phyloP scores from a whole-genome alignment of 2,329 filamentous ascomycete species.

The Pseudohalonectria lignicola region DNA sequence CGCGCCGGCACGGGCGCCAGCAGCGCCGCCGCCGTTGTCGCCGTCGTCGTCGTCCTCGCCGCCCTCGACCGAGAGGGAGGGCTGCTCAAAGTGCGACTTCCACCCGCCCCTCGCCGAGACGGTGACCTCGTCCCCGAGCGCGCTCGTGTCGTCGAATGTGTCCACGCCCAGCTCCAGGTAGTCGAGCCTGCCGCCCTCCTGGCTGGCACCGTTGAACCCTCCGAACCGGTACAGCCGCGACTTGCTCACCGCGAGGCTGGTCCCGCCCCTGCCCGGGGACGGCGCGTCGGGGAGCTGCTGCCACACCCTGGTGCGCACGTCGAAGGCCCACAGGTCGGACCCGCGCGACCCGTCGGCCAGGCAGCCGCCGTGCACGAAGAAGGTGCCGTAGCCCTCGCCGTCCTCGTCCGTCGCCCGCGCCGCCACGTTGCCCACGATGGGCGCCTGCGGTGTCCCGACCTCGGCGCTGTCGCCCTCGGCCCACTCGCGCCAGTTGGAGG shows the following conservation, averaged over 20 bases:
- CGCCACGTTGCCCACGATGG: constrained; percentile 45
- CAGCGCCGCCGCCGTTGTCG: constrained; percentile 22
- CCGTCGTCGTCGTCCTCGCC: constrained; percentile 13
- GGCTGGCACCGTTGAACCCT: constrained; percentile 60
- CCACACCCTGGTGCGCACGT: constrained; percentile 54
- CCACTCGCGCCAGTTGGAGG: constrained; percentile 43
- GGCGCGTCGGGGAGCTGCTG: constrained; percentile 56
- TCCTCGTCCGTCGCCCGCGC: constrained; percentile 49
- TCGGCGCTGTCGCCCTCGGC: constrained; percentile 41
- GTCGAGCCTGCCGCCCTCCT: constrained; percentile 64
- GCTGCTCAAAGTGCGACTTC: constrained; percentile 25
- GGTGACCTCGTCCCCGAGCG: constrained; percentile 34
- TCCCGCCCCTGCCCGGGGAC: constrained; percentile 53
- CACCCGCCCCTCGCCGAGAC: constrained; percentile 40
- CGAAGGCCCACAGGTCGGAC: constrained; percentile 70
- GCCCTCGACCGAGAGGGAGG: constrained; percentile 16
- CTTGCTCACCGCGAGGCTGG: constrained; percentile 52
- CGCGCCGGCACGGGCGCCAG: constrained; percentile 3
- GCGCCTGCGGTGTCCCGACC: constrained; percentile 47
- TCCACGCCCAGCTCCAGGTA: constrained; percentile 48
- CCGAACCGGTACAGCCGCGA: constrained; percentile 67
- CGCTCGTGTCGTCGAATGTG: constrained; percentile 36
- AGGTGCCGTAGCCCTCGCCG: constrained; percentile 50
- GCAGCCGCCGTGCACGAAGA: constrained; percentile 71
- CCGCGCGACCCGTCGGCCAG: constrained; percentile 49